phyloP scores from a whole-genome alignment of 1,139 yeast genomes.

The Magnusiomyces tetraspermus region DNA sequence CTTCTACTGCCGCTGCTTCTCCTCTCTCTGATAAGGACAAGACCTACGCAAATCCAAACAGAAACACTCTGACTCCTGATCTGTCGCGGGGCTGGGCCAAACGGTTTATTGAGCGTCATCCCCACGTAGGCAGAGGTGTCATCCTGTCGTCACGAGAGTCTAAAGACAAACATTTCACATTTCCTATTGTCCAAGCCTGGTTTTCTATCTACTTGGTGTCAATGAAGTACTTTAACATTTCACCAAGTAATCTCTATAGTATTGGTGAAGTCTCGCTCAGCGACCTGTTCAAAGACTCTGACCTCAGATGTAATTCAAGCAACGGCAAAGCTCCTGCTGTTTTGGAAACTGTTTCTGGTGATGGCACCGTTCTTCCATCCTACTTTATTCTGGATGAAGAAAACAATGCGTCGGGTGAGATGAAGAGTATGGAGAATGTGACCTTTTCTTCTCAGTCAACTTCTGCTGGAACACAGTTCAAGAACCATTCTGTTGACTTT shows the following conservation, averaged over 20 bases:
- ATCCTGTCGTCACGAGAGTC: background rate
- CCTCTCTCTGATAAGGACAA: no score
- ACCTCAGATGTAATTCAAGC: background rate
- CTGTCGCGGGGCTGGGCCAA: slow-evolving; percentile 4
- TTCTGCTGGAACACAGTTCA: background rate
- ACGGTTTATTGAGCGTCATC: slow-evolving; percentile 3
- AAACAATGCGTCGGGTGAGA: background rate
- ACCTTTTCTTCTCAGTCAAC: background rate
- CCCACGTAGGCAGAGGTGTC: slow-evolving; percentile 2
- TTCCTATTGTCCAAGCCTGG: slow-evolving; percentile 1
- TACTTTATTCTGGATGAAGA: background rate
- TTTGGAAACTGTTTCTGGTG: slow-evolving; percentile 1
- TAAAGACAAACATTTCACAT: background rate
- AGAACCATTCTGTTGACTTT: slow-evolving; percentile 1
- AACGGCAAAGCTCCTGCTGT: background rate
- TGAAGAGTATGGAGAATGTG: background rate
- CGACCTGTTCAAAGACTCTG: background rate
- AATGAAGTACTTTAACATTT: background rate
- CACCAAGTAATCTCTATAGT: slow-evolving; percentile 3
- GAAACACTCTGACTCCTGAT: background rate
- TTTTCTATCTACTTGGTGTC: background rate
- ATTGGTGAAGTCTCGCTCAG: background rate
- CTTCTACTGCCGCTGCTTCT: no score
- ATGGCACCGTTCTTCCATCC: slow-evolving; percentile 1
- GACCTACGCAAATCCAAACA: background rate